Conservation (phyloP, 495 filamentous ascomycete genomes). For the Letharia columbiana region DNA sequence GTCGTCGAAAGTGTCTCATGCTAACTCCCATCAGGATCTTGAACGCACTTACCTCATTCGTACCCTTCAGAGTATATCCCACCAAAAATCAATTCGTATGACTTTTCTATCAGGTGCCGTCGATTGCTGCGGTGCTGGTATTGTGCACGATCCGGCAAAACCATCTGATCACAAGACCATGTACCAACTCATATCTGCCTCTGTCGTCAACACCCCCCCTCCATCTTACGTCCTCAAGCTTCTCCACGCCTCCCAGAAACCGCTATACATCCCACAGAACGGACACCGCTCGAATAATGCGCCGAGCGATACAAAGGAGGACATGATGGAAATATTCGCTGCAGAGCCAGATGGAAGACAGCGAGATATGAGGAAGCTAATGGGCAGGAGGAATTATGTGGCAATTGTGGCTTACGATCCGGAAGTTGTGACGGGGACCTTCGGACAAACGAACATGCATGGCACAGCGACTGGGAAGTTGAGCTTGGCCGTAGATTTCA, state of each 20-base stretch:
- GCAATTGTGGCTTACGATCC: conserved; percentile 91
- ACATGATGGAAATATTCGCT: conserved; percentile 99
- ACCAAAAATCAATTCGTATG: conserved; percentile 90
- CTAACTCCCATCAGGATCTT: conserved; percentile 51
- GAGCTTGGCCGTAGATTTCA: conserved; percentile 90
- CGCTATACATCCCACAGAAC: conserved; percentile 83
- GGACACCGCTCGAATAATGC: conserved; percentile 67
- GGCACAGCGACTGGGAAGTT: conserved; percentile 53
- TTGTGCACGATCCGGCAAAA: conserved; percentile 87
- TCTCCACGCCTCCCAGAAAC: conserved; percentile 76
- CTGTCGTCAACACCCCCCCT: conserved; percentile 80
- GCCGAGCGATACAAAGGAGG: conserved; percentile 82
- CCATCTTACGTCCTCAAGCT: conserved; percentile 80
- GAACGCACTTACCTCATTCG: conserved; percentile 95
- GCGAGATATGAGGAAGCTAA: conserved; percentile 78
- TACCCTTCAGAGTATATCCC: conserved; percentile 86
- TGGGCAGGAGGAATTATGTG: conserved; percentile 90
- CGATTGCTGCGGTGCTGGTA: conserved; percentile 82
- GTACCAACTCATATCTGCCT: conserved; percentile 92
- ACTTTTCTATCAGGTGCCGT: conserved; percentile 92
- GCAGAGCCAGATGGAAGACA: conserved; percentile 71
- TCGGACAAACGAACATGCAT: conserved; percentile 37
- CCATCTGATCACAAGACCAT: conserved; percentile 96
- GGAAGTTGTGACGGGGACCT: conserved; percentile 54
- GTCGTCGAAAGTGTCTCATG: neutral